A percentile compares a stretch with the other conserved stretches of the same genome.
Conservation (phyloP, 768 basidiomycete genomes). For the Mycena venus region DNA sequence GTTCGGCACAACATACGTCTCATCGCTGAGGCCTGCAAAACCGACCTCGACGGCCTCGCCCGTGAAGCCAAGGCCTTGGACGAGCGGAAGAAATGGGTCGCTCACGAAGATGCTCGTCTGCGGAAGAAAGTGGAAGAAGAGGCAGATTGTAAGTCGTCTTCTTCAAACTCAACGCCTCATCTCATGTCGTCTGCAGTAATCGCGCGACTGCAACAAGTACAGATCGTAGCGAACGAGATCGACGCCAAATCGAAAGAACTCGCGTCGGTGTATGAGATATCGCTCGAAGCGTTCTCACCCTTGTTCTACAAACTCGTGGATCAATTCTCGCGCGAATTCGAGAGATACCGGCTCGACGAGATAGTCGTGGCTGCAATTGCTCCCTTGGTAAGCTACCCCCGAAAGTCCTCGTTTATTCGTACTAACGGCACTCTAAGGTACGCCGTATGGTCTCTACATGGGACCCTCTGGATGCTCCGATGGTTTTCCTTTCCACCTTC, state of each 20-base stretch:
- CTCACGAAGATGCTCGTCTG: slow-evolving; percentile 78
- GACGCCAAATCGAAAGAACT: slow-evolving; percentile 73
- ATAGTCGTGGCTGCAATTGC: slow-evolving; percentile 93
- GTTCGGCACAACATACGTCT: slow-evolving; percentile 95
- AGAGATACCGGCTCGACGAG: slow-evolving; percentile 86
- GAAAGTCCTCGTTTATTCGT: not conserved
- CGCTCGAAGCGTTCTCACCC: slow-evolving; percentile 80
- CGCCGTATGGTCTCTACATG: slow-evolving; percentile 82
- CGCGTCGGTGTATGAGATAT: slow-evolving; percentile 74
- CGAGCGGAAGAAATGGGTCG: slow-evolving; percentile 81
- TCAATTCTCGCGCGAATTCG: slow-evolving; percentile 82
- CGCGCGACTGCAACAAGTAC: slow-evolving; percentile 80
- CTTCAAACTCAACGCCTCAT: not conserved
- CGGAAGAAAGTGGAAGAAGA: slow-evolving; percentile 80
- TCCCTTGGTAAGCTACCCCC: slow-evolving; percentile 67
- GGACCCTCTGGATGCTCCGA: slow-evolving; percentile 87
- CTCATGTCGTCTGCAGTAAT: slow-evolving; percentile 67
- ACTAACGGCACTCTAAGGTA: slow-evolving; percentile 53
- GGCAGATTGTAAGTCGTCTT: slow-evolving; percentile 71
- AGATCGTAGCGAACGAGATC: slow-evolving; percentile 82
- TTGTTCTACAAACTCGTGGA: slow-evolving; percentile 79
- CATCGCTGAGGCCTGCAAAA: slow-evolving; percentile 86
- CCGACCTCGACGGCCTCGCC: slow-evolving; percentile 89
- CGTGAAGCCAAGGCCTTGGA: slow-evolving; percentile 89
- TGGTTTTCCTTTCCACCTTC: slow-evolving; percentile 73